A percentile compares a stretch with the other conserved stretches of the same genome.
Evolutionary conservation across 2,329 filamentous ascomycete genomes (phyloP).

Genomic region (Thelonectria olida): DNA sequence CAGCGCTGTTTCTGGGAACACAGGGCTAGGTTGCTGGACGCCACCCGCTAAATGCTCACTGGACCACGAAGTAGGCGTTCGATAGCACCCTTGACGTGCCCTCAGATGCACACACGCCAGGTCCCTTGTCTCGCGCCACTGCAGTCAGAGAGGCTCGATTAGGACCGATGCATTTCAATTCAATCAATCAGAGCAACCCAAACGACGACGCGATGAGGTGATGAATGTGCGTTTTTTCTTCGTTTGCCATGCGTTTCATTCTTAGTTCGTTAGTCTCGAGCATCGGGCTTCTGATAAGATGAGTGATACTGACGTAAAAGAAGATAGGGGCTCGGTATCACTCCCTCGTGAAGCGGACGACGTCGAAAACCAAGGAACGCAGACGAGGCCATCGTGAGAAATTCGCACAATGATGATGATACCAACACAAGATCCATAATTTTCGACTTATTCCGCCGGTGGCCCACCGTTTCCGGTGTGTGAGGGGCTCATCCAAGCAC

Average conservation of each 20-base stretch:
- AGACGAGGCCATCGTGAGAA: background rate
- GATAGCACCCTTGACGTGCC: constrained; percentile 7
- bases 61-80: background rate
- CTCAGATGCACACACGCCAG: background rate
- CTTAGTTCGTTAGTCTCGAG: background rate
- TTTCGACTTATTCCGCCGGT: constrained; percentile 6
- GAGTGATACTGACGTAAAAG: background rate
- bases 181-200: background rate
- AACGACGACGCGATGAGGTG: background rate
- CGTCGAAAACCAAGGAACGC: background rate
- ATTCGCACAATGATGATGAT: background rate
- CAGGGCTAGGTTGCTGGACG: background rate
- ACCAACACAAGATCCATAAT: background rate
- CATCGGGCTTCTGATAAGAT: background rate
- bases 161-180: constrained; percentile 3
- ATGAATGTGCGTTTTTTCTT: background rate
- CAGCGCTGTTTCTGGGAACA: background rate
- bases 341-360: background rate
- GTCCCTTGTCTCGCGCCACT: constrained; percentile 21
- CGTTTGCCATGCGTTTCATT: background rate
- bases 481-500: background rate
- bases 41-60: background rate
- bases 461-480: constrained; percentile 17
- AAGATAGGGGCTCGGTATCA: background rate
- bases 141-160: constrained; percentile 20